A percentile compares a stretch with the other conserved stretches of the same genome.
Conservation (phyloP, 768 basidiomycete genomes). For the Leccinum imitatum region DNA sequence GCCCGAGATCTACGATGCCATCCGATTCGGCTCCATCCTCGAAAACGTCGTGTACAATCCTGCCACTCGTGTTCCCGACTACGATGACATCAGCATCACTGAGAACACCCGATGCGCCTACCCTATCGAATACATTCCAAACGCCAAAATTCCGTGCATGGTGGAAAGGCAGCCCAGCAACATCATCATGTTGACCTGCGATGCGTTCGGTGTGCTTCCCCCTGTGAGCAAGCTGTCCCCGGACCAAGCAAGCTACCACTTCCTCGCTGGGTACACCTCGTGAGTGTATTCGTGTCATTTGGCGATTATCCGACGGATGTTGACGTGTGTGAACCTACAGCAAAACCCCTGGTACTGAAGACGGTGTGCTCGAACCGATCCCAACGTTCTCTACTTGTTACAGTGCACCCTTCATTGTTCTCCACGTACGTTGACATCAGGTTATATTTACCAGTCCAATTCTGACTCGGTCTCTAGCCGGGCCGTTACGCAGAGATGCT, state of each 20-base stretch:
- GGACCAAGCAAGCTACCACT: slow-evolving; percentile 96
- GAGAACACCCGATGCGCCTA: slow-evolving; percentile 99
- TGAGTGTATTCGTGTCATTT: slow-evolving; percentile 37
- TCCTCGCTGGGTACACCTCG: slow-evolving; percentile 96
- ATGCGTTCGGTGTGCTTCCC: slow-evolving; percentile 97
- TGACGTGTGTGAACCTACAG: slow-evolving; percentile 36
- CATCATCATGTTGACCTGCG: slow-evolving; percentile 97
- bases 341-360: slow-evolving; percentile 99
- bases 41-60: slow-evolving; percentile 99
- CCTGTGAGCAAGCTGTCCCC: slow-evolving; percentile 91
- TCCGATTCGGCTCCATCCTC: slow-evolving; percentile 93
- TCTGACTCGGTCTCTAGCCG: slow-evolving; percentile 47
- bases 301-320: not conserved
- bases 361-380: slow-evolving; percentile 96
- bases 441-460: not conserved
- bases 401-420: slow-evolving; percentile 98
- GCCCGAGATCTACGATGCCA: slow-evolving; percentile 95
- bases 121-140: slow-evolving; percentile 96
- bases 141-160: slow-evolving; percentile 90
- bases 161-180: slow-evolving; percentile 87
- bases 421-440: slow-evolving; percentile 58
- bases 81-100: slow-evolving; percentile 94
- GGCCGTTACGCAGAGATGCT: slow-evolving; percentile 97
- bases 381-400: slow-evolving; percentile 99
- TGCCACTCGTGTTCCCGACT: slow-evolving; percentile 77